Base-by-base conservation (phyloP, 345 rosid species). In the Camelina hispida region DNA sequence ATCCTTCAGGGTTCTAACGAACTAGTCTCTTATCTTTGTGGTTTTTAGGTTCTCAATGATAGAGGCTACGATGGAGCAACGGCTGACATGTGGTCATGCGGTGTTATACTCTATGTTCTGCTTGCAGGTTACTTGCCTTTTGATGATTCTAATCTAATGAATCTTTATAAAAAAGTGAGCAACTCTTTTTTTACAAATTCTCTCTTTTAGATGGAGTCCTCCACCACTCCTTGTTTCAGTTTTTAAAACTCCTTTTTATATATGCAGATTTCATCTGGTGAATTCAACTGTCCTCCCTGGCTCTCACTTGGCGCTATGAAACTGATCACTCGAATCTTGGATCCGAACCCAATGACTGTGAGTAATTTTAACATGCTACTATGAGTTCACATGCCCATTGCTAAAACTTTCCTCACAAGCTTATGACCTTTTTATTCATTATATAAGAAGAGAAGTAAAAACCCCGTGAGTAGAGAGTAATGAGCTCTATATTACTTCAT, bases 41-140 rank as follows among this genome's bases (percentile, higher is more conserved):
- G 48, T 8, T 76, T 16, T 74, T 78, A 95, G 99, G 99, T 95
- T 77, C 94, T 95, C 35, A 87, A 90, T 72, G 99, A 92, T 70
- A 79, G 88, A 86, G 97, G 99, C 68, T 95, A 95, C 5, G 97
- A 95, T 72, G 99, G 99, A 53, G 90, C 97, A 65, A 92, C 94
- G 1, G 99, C 99, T 6, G 99, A 95, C 70, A 62, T 95, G 83
- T 95, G 99, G 97, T 95, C 99, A 34, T 92, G 99, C 66, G 99
- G 97, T 70, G 99, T 95, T 68, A 85, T 95, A 75, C 97, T 95
- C 72, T 95, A 89, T 87, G 96, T 95, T 38, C 76, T 95, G 85
- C 94, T 95, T 70, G 97, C 97, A 66, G 97, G 99, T 74, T 92
- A 95, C 86, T 95, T 95, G 87, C 99, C 99, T 85, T 95, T 95